Base-by-base conservation (phyloP, 805 yeast species). In the Isabelozyma pseudorhagii region DNA sequence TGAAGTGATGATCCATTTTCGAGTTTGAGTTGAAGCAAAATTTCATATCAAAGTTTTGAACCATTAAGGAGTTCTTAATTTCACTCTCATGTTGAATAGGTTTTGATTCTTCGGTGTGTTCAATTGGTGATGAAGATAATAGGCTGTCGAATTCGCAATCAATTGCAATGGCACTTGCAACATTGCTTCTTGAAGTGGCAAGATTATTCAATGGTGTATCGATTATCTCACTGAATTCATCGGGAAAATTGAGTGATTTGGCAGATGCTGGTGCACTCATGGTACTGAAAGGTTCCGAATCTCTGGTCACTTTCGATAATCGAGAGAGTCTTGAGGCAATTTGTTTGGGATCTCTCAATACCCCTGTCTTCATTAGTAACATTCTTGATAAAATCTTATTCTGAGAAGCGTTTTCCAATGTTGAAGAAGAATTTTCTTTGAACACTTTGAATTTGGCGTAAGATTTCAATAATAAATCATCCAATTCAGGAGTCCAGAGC, bases 321-420 rank as follows among this genome's bases (percentile, higher is more conserved):
- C 69, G 54, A 45, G 63, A 63, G 10, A 69, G 56, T 45, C 74
- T 60, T 14, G 66, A 56, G 5, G 67, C 63, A 15, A 73, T 68
- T 49, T 73, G 77, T 49, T 70, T 71, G 5, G 75, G 63, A 1
- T 73, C 63, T 48, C 76, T 61, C 38, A 60, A 55, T 1, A 68
- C 56, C 9, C 73, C 72, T 7, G 75, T 65, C 52, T 65, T 69
- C 50, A 66, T 66, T 27, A 59, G 60, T 31, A 74, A 50, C 77
- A 74, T 71, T 44, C 75, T 59, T 3, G 76, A 69, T 41, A 74
- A 57, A 11, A 71, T 66, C 50, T 71, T 73, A 53, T 72, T 72
- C 51, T 71, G 77, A 5, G 72, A 63, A 13, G 75, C 62, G 42
- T 64, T 63, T 44, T 63, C 67, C 50, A 69, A 58, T 7, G 64